These are phyloP conservation scores for Microbotryum scabiosae DNA, from an alignment of 1,284 basidiomycete species.

Conservation along the genomic window DNA sequence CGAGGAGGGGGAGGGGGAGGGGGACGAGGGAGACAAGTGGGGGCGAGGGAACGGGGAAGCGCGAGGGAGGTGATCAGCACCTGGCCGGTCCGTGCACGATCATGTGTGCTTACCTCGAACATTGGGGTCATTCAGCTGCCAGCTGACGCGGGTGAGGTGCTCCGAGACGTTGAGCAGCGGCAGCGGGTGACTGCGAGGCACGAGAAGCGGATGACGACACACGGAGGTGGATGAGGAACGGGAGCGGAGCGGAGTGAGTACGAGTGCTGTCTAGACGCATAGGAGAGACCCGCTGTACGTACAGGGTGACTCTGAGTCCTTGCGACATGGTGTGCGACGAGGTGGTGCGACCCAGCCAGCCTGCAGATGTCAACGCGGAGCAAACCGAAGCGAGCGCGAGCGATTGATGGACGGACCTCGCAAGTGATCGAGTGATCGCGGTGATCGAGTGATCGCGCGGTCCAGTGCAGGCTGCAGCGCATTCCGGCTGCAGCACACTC, in stretches of 20 bases:
- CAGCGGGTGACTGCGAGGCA: conserved; percentile 58
- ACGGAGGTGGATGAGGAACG: neutral
- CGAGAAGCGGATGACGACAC: too few species aligned
- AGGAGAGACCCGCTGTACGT: neutral
- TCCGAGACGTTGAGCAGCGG: conserved; percentile 96
- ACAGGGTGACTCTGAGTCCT: conserved; percentile 20
- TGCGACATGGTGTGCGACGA: conserved; percentile 1
- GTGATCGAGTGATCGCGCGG: too few species aligned
- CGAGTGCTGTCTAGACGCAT: neutral
- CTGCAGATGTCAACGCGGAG: too few species aligned
- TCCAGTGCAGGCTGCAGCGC: too few species aligned
- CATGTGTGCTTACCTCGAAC: conserved; percentile 12
- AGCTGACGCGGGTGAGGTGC: conserved; percentile 72
- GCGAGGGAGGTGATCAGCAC: neutral
- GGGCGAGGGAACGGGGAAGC: neutral
- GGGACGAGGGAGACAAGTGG: neutral
- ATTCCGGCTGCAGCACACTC: too few species aligned
- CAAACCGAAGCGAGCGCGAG: too few species aligned
- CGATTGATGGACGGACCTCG: too few species aligned
- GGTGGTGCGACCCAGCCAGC: too few species aligned
- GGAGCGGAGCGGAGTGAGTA: neutral
- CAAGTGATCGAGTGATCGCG: too few species aligned
- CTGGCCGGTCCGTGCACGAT: too few species aligned
- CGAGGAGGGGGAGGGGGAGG: neutral
- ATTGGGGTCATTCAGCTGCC: conserved; percentile 46